Base-by-base conservation (phyloP, 371 early-diverging fungal genomes). In the Syncephalastrum racemosum region DNA sequence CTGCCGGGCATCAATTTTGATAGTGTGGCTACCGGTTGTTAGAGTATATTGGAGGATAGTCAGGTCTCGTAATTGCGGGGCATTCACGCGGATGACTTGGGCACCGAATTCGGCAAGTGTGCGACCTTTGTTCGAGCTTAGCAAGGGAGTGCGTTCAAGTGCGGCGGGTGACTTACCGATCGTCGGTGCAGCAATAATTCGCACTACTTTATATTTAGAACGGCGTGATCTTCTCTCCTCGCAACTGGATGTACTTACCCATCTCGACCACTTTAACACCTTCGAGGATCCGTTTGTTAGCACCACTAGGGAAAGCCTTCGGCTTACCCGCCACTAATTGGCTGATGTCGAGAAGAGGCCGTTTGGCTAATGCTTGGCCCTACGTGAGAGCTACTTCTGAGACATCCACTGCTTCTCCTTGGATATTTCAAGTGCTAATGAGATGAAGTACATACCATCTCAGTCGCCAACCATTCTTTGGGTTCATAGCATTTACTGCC, bases 71-170 rank as follows among this genome's bases (percentile, higher is more conserved):
- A 63, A 45, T 20, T 58, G 40, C 2, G 63, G 63, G 24, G 59
- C 25, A 23, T 63, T 63, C 5, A 63, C 54, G 22, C 49, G 64
- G 24, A 63, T 51, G 8, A 63, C 63, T 16, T 44, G 63, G 14
- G 63, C 63, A 45, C 63, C 63, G 10, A 53, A 44, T 25, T 63
- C 54, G 4, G 63, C 63, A n/a, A 63, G 23, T 18, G 63, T 58
- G 18, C 59, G 58, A 31, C 36, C 36, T 31, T 2, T 31, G 12
- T 31, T 7, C 12, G 36, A 31, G 2, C 36, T 31, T 31, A 31
- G 36, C 12, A 31, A 5, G 10, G 10, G 6, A 12, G 10, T 5
- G 6, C 12, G 2, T 25, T 5, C 2, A 31, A 10, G 12, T 2
- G 12, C 36, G 10, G 36, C 36, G 10, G 6, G 3, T n/a, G 0